Evolutionary conservation across 2,329 filamentous ascomycete genomes (phyloP).

Genomic region (Rhynchosporium secalis): DNA sequence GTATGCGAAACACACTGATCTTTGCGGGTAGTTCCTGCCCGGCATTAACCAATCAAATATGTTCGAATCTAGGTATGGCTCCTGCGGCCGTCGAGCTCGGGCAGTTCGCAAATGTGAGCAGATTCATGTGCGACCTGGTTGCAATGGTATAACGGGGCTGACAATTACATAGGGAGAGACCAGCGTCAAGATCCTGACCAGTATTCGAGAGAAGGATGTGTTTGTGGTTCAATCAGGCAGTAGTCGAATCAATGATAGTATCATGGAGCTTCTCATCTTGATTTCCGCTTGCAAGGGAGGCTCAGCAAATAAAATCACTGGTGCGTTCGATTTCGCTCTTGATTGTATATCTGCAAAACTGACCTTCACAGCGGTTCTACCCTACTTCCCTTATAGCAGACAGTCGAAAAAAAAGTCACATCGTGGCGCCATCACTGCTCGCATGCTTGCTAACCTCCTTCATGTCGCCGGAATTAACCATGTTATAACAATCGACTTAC

Average conservation of each 20-base stretch:
- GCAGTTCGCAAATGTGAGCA: constrained; percentile 66
- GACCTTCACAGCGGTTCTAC: constrained; percentile 67
- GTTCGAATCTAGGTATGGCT: constrained; percentile 65
- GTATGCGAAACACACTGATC: constrained; percentile 66
- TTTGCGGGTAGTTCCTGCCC: constrained; percentile 69
- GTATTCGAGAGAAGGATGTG: constrained; percentile 95
- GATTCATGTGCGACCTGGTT: constrained; percentile 42
- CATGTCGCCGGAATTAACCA: constrained; percentile 94
- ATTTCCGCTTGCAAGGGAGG: constrained; percentile 98
- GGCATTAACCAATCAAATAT: constrained; percentile 64
- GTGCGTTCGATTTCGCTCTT: constrained; percentile 51
- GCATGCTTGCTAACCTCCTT: constrained; percentile 95
- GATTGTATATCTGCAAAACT: constrained; percentile 18
- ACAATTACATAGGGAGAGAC: constrained; percentile 60
- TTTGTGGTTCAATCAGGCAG: constrained; percentile 98
- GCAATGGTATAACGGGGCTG: constrained; percentile 33
- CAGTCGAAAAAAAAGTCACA: constrained; percentile 99
- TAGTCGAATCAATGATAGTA: constrained; percentile 93
- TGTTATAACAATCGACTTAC: constrained; percentile 94
- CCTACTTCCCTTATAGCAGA: constrained; percentile 98
- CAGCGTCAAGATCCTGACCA: constrained; percentile 67
- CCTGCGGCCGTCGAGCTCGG: constrained; percentile 65
- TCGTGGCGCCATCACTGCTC: constrained; percentile 90
- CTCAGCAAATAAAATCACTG: constrained; percentile 93
- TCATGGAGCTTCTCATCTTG: constrained; percentile 99